Evolutionary conservation across 345 rosid genomes (phyloP).

Genomic region (Brassica rapa): DNA sequence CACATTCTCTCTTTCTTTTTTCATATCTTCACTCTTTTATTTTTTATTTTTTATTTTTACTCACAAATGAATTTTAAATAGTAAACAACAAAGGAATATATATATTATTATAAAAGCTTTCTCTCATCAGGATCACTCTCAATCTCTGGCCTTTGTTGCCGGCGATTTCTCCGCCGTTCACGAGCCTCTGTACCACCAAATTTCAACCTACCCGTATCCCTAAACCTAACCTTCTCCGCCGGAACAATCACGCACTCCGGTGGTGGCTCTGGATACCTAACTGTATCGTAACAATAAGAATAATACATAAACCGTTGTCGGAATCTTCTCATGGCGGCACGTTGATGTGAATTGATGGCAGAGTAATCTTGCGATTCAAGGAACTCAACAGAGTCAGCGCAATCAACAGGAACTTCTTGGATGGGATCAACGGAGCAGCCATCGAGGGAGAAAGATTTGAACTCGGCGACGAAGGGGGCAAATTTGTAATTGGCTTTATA

Average conservation of each 20-base stretch:
- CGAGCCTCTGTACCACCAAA: conserved; percentile 61
- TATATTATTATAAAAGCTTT: conserved; percentile 25
- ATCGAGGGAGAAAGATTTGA: conserved; percentile 58
- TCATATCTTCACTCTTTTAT: not conserved
- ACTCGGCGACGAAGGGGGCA: conserved; percentile 76
- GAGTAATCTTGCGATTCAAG: conserved; percentile 52
- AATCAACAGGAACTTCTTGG: conserved; percentile 45
- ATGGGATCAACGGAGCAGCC: conserved; percentile 77
- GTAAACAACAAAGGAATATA: not conserved
- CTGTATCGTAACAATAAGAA: conserved; percentile 74
- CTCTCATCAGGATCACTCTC: conserved; percentile 46
- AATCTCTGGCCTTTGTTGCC: conserved; percentile 33
- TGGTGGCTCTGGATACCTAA: conserved; percentile 55
- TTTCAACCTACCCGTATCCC: conserved; percentile 67
- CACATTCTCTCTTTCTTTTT: not conserved
- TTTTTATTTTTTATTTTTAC: conserved; percentile 2
- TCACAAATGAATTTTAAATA: conserved; percentile 25
- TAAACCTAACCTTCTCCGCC: conserved; percentile 56
- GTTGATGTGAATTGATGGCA: conserved; percentile 42
- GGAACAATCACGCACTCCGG: conserved; percentile 73
- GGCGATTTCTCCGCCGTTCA: conserved; percentile 37
- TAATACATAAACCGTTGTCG: conserved; percentile 82
- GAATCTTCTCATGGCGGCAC: conserved; percentile 62
- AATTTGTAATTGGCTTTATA: conserved; percentile 70
- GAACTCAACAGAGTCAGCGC: conserved; percentile 38